Conservation (phyloP, 495 filamentous ascomycete genomes). For the Sordaria brevicollis region DNA sequence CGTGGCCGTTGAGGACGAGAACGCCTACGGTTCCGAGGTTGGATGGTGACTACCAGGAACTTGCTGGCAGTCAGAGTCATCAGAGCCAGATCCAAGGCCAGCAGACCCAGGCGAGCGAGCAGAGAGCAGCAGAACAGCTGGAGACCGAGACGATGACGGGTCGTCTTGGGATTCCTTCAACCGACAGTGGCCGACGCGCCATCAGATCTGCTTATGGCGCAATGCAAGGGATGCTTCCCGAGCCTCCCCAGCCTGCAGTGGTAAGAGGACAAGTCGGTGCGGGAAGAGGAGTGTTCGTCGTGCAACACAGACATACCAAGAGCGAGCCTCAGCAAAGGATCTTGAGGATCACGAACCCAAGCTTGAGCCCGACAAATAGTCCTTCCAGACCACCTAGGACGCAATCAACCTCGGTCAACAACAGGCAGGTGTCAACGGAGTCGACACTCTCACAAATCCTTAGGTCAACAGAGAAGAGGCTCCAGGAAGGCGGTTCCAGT, state of each 20-base stretch:
- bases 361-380: neutral
- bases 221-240: neutral
- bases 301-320: neutral
- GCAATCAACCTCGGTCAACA: conserved; percentile 5
- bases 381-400: conserved; percentile 9
- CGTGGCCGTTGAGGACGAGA: conserved; percentile 12
- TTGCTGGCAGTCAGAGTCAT: neutral
- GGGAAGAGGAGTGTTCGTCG: neutral
- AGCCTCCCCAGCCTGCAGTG: neutral
- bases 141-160: neutral
- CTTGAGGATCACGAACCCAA: neutral
- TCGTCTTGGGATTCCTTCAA: neutral
- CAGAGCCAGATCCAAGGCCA: neutral
- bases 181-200: neutral
- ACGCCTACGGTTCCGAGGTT: conserved; percentile 12
- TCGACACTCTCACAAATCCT: conserved; percentile 32
- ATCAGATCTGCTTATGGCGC: neutral
- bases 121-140: neutral
- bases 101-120: neutral
- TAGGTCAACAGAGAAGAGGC: conserved; percentile 29
- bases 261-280: neutral
- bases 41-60: neutral
- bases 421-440: conserved; percentile 24
- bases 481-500: conserved; percentile 24
- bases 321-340: neutral